Base-by-base conservation (phyloP, 1,284 basidiomycete species). In the Termitomyces sp. region DNA sequence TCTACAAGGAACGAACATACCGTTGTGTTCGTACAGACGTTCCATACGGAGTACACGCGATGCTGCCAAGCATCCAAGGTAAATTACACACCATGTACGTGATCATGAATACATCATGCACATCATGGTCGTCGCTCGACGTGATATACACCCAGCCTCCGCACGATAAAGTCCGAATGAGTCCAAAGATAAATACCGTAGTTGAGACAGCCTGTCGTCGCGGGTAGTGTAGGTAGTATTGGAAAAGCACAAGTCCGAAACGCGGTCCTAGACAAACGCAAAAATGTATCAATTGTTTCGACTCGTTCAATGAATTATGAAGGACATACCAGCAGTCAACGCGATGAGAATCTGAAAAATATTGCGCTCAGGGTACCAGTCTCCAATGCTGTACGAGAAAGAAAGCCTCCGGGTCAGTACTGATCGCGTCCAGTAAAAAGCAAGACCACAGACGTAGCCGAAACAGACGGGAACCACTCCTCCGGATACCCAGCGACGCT, bases 121-220 rank as follows among this genome's bases (percentile, higher is more conserved):
- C 76, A 64, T 90, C 86, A 62, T 90, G 88, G 67, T 90, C 80
- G 64, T 94, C 91, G 36, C 71, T 82, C 4, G 87, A 89, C 0
- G 94, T 96, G 64, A 97, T 85, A 65, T 88, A 97, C 44, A 96
- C 91, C 93, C 93, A 98, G 26, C 93, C 93, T 26, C 89, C 92
- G 62, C 94, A 97, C 5, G 84, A 81, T 21, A 97, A 69, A 0
- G 94, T 95, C 58, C 94, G 78, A 26, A 90, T 66, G 13, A 93
- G 60, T 0, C 94, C 93, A 30, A 78, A 74, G 10, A 83, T 61
- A 34, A 88, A 78, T 38, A 94, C 73, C 53, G 84, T 61, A 13
- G 72, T 73, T 0, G 88, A 77, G n/a, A 82, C 68, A 40, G 63
- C 71, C 17, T 81, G 81, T 24, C 65, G 62, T 8, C 67, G 30